Evolutionary conservation across 352 stramenopile genomes (phyloP), one percentile per base, ranked within the genome.

Genomic region (Globisporangium recalcitrans): DNA sequence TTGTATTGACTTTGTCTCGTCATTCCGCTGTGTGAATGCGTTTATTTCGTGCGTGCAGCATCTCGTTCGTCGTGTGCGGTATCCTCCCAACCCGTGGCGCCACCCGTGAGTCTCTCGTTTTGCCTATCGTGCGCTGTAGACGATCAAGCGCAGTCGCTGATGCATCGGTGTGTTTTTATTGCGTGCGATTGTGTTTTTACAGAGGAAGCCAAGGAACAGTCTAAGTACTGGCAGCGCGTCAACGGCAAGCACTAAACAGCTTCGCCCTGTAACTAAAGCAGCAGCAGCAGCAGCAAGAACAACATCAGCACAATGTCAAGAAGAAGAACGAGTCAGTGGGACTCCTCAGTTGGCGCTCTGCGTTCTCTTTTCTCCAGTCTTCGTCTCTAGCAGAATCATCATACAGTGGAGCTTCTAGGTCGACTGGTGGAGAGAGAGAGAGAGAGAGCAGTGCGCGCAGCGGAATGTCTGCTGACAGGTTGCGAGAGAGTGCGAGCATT

Each of bases 161-260:
- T 55, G 26, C 54, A 7, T 44, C 19, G 27, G 7, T 51, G 19
- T 19, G 42, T n/a, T 7, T 38, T 47, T 1, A n/a, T n/a, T 44
- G 44, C 19, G 19, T 32, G 26, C 59, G 16, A 51, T 36, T 67
- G 48, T 27, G 0, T 60, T 34, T 4, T 63, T 60, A 69, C 62
- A 85, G 80, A 95, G 70, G 86, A 95, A 71, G 74, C 87, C 65
- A 90, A 85, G 73, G 78, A 89, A 62, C 82, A 88, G 75, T 88
- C 74, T 56, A 91, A 92, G 70, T 95, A 84, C 83, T 95, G 86
- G 86, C 78, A 93, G 73, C 82, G 82, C 58, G 54, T 84, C 36
- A 89, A 95, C 74, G 84, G 81, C 77, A 95, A 83, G 80, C 82
- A 92, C 75, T 92, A 92, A 82, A 66, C 42, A 49, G 46, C 60